A percentile compares a stretch with the other conserved stretches of the same genome.
phyloP scores from a whole-genome alignment of 768 basidiomycete species.

The Leccinum ochraceum region DNA sequence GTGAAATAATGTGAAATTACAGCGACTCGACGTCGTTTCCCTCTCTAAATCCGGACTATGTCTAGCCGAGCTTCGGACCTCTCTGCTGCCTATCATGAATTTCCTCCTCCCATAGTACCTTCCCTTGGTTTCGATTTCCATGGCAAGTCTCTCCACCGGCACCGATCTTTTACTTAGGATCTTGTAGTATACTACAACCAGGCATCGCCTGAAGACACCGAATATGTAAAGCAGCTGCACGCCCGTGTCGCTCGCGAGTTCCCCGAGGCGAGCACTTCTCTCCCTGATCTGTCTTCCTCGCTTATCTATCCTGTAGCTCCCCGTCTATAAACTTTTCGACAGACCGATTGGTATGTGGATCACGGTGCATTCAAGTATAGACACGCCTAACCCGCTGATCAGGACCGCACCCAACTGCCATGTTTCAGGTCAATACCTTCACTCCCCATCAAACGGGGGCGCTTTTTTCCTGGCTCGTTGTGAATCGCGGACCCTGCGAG shows the following conservation, averaged over 20 bases:
- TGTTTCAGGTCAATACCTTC: constrained; percentile 73
- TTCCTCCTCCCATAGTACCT: constrained; percentile 50
- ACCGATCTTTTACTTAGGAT: not conserved
- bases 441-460: constrained; percentile 69
- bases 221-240: constrained; percentile 57
- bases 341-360: constrained; percentile 54
- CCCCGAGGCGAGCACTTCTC: constrained; percentile 52
- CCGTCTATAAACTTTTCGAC: constrained; percentile 64
- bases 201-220: constrained; percentile 39
- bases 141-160: constrained; percentile 41
- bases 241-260: constrained; percentile 63
- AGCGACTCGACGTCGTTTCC: no score
- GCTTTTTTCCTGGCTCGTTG: constrained; percentile 65
- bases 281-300: not conserved
- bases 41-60: no score
- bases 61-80: not conserved
- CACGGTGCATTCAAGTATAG: not conserved
- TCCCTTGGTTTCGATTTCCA: constrained; percentile 74
- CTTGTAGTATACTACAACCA: constrained; percentile 63
- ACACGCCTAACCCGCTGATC: not conserved
- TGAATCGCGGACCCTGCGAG: constrained; percentile 73
- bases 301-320: constrained; percentile 42
- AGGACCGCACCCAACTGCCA: constrained; percentile 70
- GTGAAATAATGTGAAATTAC: no score
- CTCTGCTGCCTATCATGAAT: constrained; percentile 54